phyloP scores from a whole-genome alignment of 148 eudicot genomes.

The Persicaria maculosa region DNA sequence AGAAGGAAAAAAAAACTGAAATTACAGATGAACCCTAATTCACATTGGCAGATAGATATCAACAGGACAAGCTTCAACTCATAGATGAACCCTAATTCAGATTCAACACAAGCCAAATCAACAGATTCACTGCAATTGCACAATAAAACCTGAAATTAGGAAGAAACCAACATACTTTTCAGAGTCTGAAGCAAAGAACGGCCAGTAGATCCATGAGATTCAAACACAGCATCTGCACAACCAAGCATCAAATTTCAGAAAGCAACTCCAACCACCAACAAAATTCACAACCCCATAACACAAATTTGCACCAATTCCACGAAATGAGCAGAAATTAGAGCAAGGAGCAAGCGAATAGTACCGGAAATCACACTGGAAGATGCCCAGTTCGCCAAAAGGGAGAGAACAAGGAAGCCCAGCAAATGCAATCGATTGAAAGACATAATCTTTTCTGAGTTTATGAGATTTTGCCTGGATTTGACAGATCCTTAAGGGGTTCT shows the following conservation, averaged over 20 bases:
- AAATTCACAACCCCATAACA: background rate
- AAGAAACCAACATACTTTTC: conserved; percentile 23
- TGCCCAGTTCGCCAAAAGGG: conserved; percentile 35
- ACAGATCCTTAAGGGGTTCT: background rate
- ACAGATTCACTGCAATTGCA: background rate
- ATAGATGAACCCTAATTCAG: background rate
- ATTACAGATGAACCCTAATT: background rate
- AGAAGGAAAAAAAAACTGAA: background rate
- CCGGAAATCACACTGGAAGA: conserved; percentile 17
- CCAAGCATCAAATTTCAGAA: conserved; percentile 1
- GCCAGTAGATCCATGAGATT: conserved; percentile 33
- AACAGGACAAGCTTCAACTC: background rate
- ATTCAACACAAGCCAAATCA: background rate
- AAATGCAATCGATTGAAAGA: conserved; percentile 19
- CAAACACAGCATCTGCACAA: conserved; percentile 40
- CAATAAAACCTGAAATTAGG: background rate
- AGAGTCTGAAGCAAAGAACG: conserved; percentile 61
- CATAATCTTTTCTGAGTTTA: conserved; percentile 24
- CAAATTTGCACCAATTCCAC: background rate
- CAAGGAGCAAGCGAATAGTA: conserved; percentile 3
- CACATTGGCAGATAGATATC: background rate
- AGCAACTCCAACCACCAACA: background rate
- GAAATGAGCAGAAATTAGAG: background rate
- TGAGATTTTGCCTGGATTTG: background rate
- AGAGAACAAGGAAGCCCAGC: conserved; percentile 40